These are phyloP conservation scores for Hygrocybe punicea DNA, from an alignment of 768 basidiomycete genomes.

Conservation along the genomic window DNA sequence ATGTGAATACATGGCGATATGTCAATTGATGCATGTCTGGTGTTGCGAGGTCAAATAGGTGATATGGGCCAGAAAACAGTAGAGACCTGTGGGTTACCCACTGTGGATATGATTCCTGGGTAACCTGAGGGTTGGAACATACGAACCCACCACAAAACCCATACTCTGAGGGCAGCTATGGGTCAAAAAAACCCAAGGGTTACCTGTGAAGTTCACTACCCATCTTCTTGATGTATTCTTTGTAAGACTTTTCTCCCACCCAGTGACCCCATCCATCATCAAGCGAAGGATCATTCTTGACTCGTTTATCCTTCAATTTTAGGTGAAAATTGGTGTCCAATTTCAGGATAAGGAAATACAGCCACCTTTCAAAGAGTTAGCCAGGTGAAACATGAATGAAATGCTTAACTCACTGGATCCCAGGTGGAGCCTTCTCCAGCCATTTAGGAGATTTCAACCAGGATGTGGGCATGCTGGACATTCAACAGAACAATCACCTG, in stretches of 20 bases:
- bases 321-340: constrained; percentile 35
- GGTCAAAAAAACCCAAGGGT: too few species aligned
- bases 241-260: constrained; percentile 10
- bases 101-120: too few species aligned
- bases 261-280: constrained; percentile 22
- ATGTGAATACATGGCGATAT: too few species aligned
- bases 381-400: not conserved
- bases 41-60: too few species aligned
- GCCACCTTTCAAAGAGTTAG: constrained; percentile 22
- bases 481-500: constrained; percentile 18
- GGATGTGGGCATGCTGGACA: constrained; percentile 29
- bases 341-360: constrained; percentile 23
- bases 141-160: too few species aligned
- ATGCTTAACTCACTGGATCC: not conserved
- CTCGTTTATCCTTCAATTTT: constrained; percentile 19
- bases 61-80: too few species aligned
- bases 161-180: too few species aligned
- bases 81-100: too few species aligned
- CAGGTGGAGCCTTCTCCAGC: constrained; percentile 10
- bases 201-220: too few species aligned
- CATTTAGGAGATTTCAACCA: constrained; percentile 13
- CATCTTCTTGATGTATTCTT: constrained; percentile 5
- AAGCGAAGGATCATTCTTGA: constrained; percentile 20
- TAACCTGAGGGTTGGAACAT: too few species aligned
- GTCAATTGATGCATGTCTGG: too few species aligned